Percentiles rank a stretch among this genome's conserved stretches.
These are phyloP conservation scores for Arthrobotrys iridis DNA, from an alignment of 2,329 filamentous ascomycete species.

Conservation along the genomic window DNA sequence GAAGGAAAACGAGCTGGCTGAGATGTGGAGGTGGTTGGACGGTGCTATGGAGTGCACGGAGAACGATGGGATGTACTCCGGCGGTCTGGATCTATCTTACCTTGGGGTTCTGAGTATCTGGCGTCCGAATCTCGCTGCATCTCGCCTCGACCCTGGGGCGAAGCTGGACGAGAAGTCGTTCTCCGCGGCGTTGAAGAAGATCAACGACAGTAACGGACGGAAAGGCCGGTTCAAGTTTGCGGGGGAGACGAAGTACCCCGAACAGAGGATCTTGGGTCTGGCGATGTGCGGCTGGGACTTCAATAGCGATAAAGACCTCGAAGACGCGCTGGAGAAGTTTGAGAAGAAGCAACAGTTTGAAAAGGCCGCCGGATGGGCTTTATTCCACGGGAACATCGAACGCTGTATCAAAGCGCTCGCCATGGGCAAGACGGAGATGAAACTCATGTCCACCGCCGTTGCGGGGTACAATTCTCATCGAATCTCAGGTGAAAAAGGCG, in stretches of 20 bases:
- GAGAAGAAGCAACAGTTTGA: conserved; percentile 69
- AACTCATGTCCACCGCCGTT: conserved; percentile 58
- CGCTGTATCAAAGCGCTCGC: conserved; percentile 56
- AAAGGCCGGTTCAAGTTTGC: conserved; percentile 72
- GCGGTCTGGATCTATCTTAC: conserved; percentile 77
- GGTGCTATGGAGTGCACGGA: conserved; percentile 73
- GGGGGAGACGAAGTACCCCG: conserved; percentile 72
- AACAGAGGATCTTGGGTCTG: conserved; percentile 78
- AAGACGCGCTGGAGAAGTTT: conserved; percentile 64
- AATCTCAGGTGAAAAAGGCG: conserved; percentile 42
- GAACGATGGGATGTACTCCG: conserved; percentile 75
- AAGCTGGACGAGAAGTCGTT: conserved; percentile 56
- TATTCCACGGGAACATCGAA: conserved; percentile 74
- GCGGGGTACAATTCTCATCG: conserved; percentile 58
- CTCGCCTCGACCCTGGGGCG: conserved; percentile 55
- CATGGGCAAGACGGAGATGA: conserved; percentile 57
- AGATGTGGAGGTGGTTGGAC: conserved; percentile 76
- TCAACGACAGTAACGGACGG: conserved; percentile 72
- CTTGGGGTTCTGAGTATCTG: conserved; percentile 78
- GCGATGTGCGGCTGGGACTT: conserved; percentile 77
- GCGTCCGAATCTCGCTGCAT: conserved; percentile 61
- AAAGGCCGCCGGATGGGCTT: conserved; percentile 77
- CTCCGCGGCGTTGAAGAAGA: conserved; percentile 60
- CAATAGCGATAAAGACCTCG: conserved; percentile 65
- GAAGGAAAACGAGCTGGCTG: conserved; percentile 70